A percentile compares a stretch with the other conserved stretches of the same genome.
These are phyloP conservation scores for Musa beccarii DNA, from an alignment of 176 grass and related monocot genomes.

Conservation along the genomic window DNA sequence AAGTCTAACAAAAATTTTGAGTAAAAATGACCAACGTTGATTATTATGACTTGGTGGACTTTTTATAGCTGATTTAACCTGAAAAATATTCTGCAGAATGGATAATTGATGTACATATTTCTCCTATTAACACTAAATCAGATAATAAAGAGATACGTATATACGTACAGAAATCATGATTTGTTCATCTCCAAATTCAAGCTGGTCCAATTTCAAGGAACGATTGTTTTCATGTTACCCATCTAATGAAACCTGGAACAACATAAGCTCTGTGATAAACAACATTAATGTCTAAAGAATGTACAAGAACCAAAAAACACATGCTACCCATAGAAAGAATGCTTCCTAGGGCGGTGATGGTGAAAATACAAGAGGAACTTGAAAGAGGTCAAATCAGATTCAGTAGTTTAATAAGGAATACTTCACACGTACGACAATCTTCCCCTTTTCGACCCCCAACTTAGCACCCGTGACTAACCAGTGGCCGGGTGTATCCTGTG, in stretches of 20 bases:
- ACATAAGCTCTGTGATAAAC: neutral
- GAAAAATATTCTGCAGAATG: too few relatives aligned
- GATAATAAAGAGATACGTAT: too few relatives aligned
- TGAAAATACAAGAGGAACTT: neutral
- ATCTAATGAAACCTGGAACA: neutral
- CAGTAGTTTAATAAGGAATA: slow-evolving; percentile 99
- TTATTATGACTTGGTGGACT: too few relatives aligned
- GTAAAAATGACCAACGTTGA: too few relatives aligned
- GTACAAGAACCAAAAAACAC: slow-evolving; percentile 19
- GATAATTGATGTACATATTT: too few relatives aligned
- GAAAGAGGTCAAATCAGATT: neutral
- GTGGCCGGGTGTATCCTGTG: slow-evolving; percentile 81
- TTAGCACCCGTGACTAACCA: slow-evolving; percentile 96
- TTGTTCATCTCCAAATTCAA: too few relatives aligned
- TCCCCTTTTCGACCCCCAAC: slow-evolving; percentile 87
- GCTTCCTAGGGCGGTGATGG: neutral
- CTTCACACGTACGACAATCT: slow-evolving; percentile 82
- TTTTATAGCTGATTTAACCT: too few relatives aligned
- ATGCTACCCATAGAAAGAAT: slow-evolving; percentile 10
- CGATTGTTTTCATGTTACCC: neutral
- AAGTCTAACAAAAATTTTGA: too few relatives aligned
- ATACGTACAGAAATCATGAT: too few relatives aligned
- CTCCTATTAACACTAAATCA: too few relatives aligned
- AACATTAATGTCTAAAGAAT: slow-evolving; percentile 1
- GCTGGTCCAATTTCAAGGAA: too few relatives aligned